Base-by-base conservation (phyloP, 768 basidiomycete species). In the Nevesoporus exiguus region DNA sequence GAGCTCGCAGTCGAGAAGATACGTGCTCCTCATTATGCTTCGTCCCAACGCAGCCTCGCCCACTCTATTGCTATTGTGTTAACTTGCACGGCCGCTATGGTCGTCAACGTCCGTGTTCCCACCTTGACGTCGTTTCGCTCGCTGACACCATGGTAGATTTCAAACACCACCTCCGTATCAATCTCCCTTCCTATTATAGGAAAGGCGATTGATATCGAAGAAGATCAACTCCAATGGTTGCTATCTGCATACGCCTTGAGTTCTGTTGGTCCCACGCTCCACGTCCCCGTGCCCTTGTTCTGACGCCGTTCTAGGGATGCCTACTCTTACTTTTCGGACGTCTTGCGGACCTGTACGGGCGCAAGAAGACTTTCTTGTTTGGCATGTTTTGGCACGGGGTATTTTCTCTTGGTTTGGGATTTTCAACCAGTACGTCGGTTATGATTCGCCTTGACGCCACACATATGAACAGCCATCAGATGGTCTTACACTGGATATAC, bases 261-360 rank as follows among this genome's bases (percentile, higher is more conserved):
- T 61, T 84, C 83, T 11, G 86, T 85, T 13, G n/a, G 76, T 70
- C 33, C n/a, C 30, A 40, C 36, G 64, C 54, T n/a, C 31, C n/a
- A 45, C 21, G 15, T 31, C 5, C 4, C 6, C 14, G 8, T 2
- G 9, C 0, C 34, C 21, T 33, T 30, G 7, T 48, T 34, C 58
- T 63, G 27, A 69, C 34, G 13, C 10, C 33, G n/a, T n/a, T 21
- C 27, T 19, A 90, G 89, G 89, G 86, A 8, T 93, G 91, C 61
- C 73, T 93, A 11, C 78, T 93, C 3, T 75, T 93, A 10, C 78
- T 90, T 13, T 83, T 82, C 25, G 92, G 92, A 0, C 77, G 90
- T n/a, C 68, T 93, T 1, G 89, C 90, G 2, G 92, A 93, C 66
- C 70, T 90, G 3, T 84, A 86, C 58, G 91, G 93, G 2, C 78